phyloP scores from a whole-genome alignment of 352 stramenopile genomes.

The Phytophthora rubi region DNA sequence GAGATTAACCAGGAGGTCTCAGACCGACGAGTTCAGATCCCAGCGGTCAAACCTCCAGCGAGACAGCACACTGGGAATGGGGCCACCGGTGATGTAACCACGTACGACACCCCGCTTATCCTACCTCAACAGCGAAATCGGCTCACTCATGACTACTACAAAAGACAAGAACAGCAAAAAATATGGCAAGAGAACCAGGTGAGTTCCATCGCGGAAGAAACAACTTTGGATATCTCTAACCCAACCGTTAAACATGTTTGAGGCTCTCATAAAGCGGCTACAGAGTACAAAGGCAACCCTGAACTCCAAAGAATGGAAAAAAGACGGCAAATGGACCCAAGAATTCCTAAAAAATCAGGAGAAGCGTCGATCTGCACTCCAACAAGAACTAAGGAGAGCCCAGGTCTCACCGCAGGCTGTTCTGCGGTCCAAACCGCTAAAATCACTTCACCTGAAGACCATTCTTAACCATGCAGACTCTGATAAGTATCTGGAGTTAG shows the following conservation, averaged over 20 bases:
- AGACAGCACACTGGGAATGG: constrained; percentile 6
- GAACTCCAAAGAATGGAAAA: constrained; percentile 72
- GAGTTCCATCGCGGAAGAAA: background rate
- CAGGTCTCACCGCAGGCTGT: constrained; percentile 55
- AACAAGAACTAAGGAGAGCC: constrained; percentile 59
- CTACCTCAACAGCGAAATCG: constrained; percentile 29
- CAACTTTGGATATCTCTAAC: background rate
- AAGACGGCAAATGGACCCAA: constrained; percentile 77
- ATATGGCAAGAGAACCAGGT: constrained; percentile 84
- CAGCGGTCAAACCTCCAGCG: constrained; percentile 19
- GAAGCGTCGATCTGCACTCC: constrained; percentile 49
- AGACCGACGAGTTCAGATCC: constrained; percentile 15
- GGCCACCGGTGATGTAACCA: constrained; percentile 13
- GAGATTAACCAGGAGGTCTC: constrained; percentile 27
- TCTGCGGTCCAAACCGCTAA: constrained; percentile 33
- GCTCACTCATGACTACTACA: constrained; percentile 55
- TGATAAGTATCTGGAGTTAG: constrained; percentile 9
- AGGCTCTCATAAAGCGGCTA: constrained; percentile 67
- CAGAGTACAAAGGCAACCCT: constrained; percentile 71
- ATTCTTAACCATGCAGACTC: constrained; percentile 9
- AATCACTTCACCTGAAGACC: constrained; percentile 27
- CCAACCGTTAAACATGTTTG: background rate
- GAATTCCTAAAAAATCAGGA: constrained; percentile 71
- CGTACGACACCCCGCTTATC: constrained; percentile 26
- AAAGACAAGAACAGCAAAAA: constrained; percentile 69